A percentile compares a stretch with the other conserved stretches of the same genome.
These are phyloP conservation scores for Rhizoclosmatium globosum DNA, from an alignment of 192 early-diverging fungal genomes.

Conservation along the genomic window DNA sequence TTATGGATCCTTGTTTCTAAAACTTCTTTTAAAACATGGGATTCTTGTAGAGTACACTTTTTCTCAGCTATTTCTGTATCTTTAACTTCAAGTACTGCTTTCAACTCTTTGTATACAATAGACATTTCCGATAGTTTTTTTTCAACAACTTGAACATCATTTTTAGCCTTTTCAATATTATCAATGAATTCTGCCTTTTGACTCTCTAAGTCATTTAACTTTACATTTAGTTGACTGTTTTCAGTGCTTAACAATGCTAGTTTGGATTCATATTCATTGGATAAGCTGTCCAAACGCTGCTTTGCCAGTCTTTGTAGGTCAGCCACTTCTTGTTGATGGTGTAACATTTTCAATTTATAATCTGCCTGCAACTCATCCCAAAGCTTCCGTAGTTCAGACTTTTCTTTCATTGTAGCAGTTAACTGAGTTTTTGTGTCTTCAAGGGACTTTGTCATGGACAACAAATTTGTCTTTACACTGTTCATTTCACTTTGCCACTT, in stretches of 20 bases:
- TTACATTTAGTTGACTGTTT: neutral
- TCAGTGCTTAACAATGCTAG: neutral
- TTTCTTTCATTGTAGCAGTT: neutral
- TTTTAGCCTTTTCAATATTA: neutral
- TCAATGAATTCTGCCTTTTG: neutral
- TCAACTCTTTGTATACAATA: neutral
- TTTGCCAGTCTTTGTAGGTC: neutral
- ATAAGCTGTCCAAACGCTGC: neutral
- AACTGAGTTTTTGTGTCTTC: neutral
- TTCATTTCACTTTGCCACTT: neutral
- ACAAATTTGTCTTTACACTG: neutral
- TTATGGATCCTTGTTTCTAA: too few species aligned
- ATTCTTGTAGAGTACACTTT: too few species aligned
- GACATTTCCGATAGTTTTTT: neutral
- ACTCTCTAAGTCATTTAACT: neutral
- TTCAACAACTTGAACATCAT: neutral
- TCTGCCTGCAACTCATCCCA: slow-evolving; percentile 9
- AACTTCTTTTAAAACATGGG: too few species aligned
- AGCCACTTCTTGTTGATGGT: slow-evolving; percentile 17
- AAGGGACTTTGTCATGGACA: neutral
- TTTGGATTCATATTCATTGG: neutral
- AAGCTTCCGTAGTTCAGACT: slow-evolving; percentile 1
- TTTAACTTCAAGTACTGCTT: neutral
- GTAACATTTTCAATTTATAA: neutral
- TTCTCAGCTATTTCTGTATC: too few species aligned